Evolutionary conservation across 495 filamentous ascomycete species (phyloP), one percentile per base, ranked within the genome.

Genomic region (Margaritispora aquatica): DNA sequence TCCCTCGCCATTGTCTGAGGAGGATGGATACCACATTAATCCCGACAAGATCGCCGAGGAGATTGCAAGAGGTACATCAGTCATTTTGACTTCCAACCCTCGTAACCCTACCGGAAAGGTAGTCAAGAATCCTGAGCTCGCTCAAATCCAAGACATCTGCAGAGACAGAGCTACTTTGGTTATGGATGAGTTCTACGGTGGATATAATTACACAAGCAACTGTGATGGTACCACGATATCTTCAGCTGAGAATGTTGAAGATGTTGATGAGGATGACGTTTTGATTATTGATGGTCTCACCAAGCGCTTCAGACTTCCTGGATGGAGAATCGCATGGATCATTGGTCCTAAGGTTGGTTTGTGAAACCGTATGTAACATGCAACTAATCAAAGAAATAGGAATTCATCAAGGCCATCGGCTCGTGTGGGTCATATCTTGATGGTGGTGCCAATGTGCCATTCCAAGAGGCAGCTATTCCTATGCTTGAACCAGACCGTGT

Each of bases 251-350:
- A 93, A 96, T 67, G 82, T 97, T 56, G 77, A 93, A 70, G 80
- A 84, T 61, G 82, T 84, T 54, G 76, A 86, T 51, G 74, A 80
- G 51, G 78, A 80, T 52, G 77, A 95, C 63, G 92, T 97, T 8
- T 84, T 97, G 44, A 86, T 97, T 66, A 92, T 97, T 55, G 93
- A 97, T 71, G 93, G 93, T 44, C 83, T 97, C 19, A 97, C 93
- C 58, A 97, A 97, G 80, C 88, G 91, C 54, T 97, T 97, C 83
- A 86, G 93, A 62, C 84, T 97, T 1, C 93, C 93, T 2, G 93
- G 93, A 56, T 97, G 93, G 92, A 89, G 93, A 62, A 91, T 97
- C 50, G 92, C 92, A 9, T 96, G 93, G 93, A 88, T 97, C 61
- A 71, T 97, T 51, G 93, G 93, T 1, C 93, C 93, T 51, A 96